Percentiles rank a stretch among this genome's conserved stretches.
These are phyloP conservation scores for Saccharomyces uvarum DNA, from an alignment of 1,139 yeast genomes.

Conservation along the genomic window DNA sequence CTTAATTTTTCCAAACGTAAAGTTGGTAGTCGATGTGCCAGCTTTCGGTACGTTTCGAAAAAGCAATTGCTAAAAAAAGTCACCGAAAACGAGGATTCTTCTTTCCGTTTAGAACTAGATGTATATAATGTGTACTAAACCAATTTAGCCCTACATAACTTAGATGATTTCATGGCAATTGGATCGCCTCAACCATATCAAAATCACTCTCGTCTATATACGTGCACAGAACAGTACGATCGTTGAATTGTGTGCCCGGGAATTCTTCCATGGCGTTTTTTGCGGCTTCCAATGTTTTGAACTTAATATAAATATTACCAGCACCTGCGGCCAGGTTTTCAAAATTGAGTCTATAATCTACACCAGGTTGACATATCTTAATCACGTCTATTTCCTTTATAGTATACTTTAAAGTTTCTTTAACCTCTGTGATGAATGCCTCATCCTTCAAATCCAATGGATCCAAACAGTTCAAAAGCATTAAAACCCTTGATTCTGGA, in stretches of 20 bases:
- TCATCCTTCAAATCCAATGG: slow-evolving; percentile 56
- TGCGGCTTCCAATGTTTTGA: slow-evolving; percentile 46
- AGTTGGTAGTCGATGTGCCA: neutral
- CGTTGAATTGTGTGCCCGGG: slow-evolving; percentile 63
- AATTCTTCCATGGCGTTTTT: slow-evolving; percentile 51
- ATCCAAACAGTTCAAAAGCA: slow-evolving; percentile 58
- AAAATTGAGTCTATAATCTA: slow-evolving; percentile 39
- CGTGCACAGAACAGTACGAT: slow-evolving; percentile 61
- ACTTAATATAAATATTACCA: slow-evolving; percentile 68
- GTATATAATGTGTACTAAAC: slow-evolving; percentile 6
- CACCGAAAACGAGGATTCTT: neutral
- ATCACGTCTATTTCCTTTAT: slow-evolving; percentile 50
- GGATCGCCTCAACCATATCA: slow-evolving; percentile 19
- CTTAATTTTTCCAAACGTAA: neutral
- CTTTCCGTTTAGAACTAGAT: neutral
- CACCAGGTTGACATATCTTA: slow-evolving; percentile 60
- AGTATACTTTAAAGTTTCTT: slow-evolving; percentile 46
- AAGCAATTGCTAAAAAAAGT: neutral
- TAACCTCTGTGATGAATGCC: slow-evolving; percentile 42
- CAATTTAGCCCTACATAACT: neutral
- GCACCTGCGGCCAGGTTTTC: slow-evolving; percentile 44
- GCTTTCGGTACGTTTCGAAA: neutral
- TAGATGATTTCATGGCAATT: neutral
- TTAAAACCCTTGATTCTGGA: slow-evolving; percentile 46
- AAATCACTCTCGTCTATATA: slow-evolving; percentile 56